These are phyloP conservation scores for Tylopilus sp. DNA, from an alignment of 1,284 basidiomycete species.

Conservation along the genomic window DNA sequence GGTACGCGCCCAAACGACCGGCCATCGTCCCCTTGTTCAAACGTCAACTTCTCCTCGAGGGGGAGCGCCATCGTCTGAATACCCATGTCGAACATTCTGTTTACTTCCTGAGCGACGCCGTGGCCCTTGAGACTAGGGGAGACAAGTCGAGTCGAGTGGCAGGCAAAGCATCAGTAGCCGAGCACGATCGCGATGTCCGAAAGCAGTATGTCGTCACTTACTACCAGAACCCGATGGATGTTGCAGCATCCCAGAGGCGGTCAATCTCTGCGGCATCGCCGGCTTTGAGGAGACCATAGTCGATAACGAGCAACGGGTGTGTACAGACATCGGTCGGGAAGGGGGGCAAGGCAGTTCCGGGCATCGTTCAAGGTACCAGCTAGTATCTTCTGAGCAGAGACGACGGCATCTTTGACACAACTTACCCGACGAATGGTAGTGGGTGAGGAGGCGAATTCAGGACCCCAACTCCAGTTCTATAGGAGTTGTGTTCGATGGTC, in stretches of 20 bases:
- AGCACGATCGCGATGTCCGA: not conserved
- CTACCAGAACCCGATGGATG: slow-evolving; percentile 55
- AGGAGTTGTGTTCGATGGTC: too few species aligned
- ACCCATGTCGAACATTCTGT: slow-evolving; percentile 59
- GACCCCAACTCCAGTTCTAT: too few species aligned
- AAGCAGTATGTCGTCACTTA: slow-evolving; percentile 29
- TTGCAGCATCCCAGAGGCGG: slow-evolving; percentile 49
- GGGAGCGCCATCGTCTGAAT: slow-evolving; percentile 55
- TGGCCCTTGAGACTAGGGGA: slow-evolving; percentile 56
- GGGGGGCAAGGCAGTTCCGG: slow-evolving; percentile 30
- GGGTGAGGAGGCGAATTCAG: too few species aligned
- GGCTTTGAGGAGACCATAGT: slow-evolving; percentile 42
- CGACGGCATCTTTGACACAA: not conserved
- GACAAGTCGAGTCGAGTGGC: not conserved
- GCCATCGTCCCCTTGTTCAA: slow-evolving; percentile 62
- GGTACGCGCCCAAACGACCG: slow-evolving; percentile 53
- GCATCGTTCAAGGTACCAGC: not conserved
- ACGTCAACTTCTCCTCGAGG: slow-evolving; percentile 59
- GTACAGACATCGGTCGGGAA: slow-evolving; percentile 49
- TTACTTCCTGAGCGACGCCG: slow-evolving; percentile 49
- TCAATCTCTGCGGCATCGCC: slow-evolving; percentile 40
- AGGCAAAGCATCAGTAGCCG: not conserved
- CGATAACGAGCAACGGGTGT: slow-evolving; percentile 50
- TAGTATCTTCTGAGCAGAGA: not conserved
- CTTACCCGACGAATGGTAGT: too few species aligned